Evolutionary conservation across 1,139 yeast species (phyloP), one percentile per base, ranked within the genome.

Genomic region (Wickerhamiella pararugosa): DNA sequence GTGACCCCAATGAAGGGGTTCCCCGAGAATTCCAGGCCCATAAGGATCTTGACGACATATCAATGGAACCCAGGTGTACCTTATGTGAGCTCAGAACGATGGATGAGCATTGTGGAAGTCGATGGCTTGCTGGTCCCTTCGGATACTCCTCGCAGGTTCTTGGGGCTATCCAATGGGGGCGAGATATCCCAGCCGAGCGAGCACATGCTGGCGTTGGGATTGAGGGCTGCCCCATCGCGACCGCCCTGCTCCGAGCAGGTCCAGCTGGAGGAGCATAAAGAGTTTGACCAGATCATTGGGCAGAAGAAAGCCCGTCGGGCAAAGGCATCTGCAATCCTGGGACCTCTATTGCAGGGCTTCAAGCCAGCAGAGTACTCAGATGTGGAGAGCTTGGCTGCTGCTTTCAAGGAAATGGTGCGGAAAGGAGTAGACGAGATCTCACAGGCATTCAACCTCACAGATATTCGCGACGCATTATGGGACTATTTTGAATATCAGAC

Each of bases 21-120:
- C 28, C 40, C 40, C 9, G 33, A 28, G 25, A 26, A 25, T 8
- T 30, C 8, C 7, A 15, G 21, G 21, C 37, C 42, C 3, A 11
- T 38, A 3, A 9, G n/a, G 9, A 41, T 43, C 8, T 6, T 21
- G 5, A 28, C 21, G 21, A 32, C 37, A 25, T 41, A 32, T 11
- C 34, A 31, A 3, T 43, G 46, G 46, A 43, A 43, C 25, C 46
- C 46, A 3, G 44, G 44, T 6, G 44, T 43, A n/a, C 8, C 30
- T 7, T 43, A 41, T 15, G 33, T 43, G 25, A 33, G 39, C 11
- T 34, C 40, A 2, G 46, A 43, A 29, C 40, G 39, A 3, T 30
- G 38, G n/a, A 10, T 43, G 10, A 8, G 29, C 25, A 9, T 41
- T 7, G 25, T 43, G 5, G 37, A 35, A 21, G 10, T 43, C n/a